Evolutionary conservation across 768 basidiomycete genomes (phyloP).

Genomic region (Lactarius tabidus): DNA sequence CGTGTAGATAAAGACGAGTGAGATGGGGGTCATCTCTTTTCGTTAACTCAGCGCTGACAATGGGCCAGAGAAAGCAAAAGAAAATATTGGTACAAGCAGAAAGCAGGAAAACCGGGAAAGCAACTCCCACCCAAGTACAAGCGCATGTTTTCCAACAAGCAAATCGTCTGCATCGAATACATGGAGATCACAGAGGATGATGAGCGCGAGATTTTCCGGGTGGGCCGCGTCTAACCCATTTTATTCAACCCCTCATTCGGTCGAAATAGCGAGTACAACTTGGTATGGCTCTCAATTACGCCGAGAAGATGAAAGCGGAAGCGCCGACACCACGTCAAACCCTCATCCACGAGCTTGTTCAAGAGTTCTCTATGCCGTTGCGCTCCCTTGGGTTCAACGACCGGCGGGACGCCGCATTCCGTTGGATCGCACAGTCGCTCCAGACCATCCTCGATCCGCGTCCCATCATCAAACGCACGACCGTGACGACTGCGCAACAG

Average conservation of each 20-base stretch:
- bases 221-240: slow-evolving; percentile 13
- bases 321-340: slow-evolving; percentile 26
- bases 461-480: slow-evolving; percentile 30
- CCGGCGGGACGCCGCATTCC: slow-evolving; percentile 51
- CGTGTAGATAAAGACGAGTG: slow-evolving; percentile 41
- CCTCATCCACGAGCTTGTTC: slow-evolving; percentile 25
- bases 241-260: background rate
- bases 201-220: slow-evolving; percentile 35
- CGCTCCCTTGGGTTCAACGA: slow-evolving; percentile 48
- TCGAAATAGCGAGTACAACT: slow-evolving; percentile 30
- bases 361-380: slow-evolving; percentile 17
- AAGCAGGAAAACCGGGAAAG: slow-evolving; percentile 24
- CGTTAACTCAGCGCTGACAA: background rate
- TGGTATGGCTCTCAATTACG: slow-evolving; percentile 30
- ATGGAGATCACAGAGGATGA: slow-evolving; percentile 28
- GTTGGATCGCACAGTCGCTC: slow-evolving; percentile 52
- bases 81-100: slow-evolving; percentile 38
- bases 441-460: slow-evolving; percentile 45
- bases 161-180: slow-evolving; percentile 51
- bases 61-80: slow-evolving; percentile 14
- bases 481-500: slow-evolving; percentile 37
- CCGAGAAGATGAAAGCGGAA: slow-evolving; percentile 32
- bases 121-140: slow-evolving; percentile 36
- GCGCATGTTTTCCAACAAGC: slow-evolving; percentile 41
- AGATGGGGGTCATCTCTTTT: slow-evolving; percentile 6